phyloP scores from a whole-genome alignment of 164 flowering plant genomes.

The Litsea cubeba region DNA sequence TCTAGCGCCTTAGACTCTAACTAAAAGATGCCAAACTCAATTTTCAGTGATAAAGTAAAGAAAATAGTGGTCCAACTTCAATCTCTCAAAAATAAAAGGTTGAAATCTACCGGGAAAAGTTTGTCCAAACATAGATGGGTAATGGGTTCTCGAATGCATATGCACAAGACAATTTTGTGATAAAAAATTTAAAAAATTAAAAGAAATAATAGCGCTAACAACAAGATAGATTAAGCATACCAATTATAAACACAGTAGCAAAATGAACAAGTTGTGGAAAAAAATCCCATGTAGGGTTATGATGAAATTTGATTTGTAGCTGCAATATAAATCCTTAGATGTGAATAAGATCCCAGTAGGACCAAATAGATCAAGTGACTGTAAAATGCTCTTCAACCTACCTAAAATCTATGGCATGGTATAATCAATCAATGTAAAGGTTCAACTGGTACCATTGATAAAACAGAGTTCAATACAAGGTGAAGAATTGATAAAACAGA shows the following conservation, averaged over 20 bases:
- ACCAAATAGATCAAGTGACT: background rate
- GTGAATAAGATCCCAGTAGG: background rate
- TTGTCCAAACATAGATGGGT: too few species aligned
- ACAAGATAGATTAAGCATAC: background rate
- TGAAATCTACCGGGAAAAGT: background rate
- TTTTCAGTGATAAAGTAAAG: background rate
- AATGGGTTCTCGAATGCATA: too few species aligned
- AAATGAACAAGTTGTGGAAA: background rate
- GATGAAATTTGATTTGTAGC: too few species aligned
- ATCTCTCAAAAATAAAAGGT: background rate
- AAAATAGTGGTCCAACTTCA: background rate
- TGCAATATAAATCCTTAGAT: background rate
- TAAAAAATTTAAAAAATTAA: too few species aligned
- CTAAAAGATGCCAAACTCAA: background rate
- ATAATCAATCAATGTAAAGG: background rate
- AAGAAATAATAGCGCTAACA: background rate
- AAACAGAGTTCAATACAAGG: background rate
- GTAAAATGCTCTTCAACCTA: background rate
- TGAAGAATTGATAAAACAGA: too few species aligned
- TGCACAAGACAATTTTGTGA: background rate
- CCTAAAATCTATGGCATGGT: background rate
- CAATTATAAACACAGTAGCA: background rate
- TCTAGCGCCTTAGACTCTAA: background rate
- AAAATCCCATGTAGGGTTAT: too few species aligned
- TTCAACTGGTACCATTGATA: background rate